phyloP scores from a whole-genome alignment of 305 asterid species.

The Nicotiana rustica region DNA sequence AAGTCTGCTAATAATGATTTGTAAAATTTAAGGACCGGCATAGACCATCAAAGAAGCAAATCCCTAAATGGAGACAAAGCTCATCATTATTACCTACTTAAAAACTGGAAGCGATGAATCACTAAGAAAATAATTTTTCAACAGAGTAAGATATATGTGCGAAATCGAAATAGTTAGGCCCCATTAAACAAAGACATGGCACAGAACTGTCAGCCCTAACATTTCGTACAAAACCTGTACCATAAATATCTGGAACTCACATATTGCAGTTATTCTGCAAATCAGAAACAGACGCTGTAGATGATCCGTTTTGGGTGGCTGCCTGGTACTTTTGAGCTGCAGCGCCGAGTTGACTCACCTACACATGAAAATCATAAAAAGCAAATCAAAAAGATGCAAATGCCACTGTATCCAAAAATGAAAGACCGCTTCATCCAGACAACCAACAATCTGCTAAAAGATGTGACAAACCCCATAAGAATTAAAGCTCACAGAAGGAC shows the following conservation, averaged over 20 bases:
- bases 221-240: not conserved
- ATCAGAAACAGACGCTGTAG: constrained; percentile 60
- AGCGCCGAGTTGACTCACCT: constrained; percentile 81
- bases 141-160: constrained; percentile 1
- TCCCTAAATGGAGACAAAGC: not conserved
- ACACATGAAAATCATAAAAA: constrained; percentile 18
- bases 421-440: not conserved
- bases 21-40: not conserved
- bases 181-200: constrained; percentile 3
- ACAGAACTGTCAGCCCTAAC: not conserved
- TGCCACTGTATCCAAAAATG: not conserved
- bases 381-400: not conserved
- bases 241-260: constrained; percentile 50
- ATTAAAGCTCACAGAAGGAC: not conserved
- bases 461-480: not conserved
- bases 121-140: not conserved
- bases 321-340: constrained; percentile 85
- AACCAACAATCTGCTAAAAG: constrained; percentile 15
- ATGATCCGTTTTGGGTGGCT: constrained; percentile 62
- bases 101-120: not conserved
- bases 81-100: not conserved
- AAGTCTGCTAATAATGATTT: not conserved
- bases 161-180: not conserved
- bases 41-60: not conserved
- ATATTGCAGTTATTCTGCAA: constrained; percentile 74